Conservation (phyloP, 2,329 filamentous ascomycete species). For the Chaetomiaceae sp. region DNA sequence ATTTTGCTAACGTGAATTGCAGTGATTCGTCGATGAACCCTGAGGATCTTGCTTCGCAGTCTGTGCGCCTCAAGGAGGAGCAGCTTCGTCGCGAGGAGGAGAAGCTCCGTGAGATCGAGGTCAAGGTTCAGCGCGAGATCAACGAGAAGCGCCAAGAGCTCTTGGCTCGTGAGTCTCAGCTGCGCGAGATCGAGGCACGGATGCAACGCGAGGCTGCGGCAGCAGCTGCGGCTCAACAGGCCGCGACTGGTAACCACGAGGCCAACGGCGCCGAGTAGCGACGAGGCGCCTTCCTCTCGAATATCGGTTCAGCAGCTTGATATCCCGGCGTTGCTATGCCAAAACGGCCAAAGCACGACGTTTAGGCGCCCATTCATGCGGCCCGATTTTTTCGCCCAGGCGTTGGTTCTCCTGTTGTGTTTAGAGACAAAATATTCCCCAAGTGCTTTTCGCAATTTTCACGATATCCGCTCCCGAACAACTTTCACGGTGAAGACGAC, state of each 20-base stretch:
- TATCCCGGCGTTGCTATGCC: conserved; percentile 25
- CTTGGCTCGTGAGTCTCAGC: conserved; percentile 92
- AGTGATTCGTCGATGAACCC: conserved; percentile 93
- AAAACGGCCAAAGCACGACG: conserved; percentile 20
- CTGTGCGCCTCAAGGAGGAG: conserved; percentile 98
- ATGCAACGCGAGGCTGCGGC: conserved; percentile 70
- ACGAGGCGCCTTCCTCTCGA: not conserved
- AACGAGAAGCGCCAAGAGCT: conserved; percentile 99
- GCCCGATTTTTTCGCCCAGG: conserved; percentile 46
- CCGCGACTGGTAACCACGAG: conserved; percentile 35
- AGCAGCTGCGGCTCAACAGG: conserved; percentile 37
- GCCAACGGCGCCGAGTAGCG: conserved; percentile 49
- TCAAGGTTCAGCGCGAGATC: conserved; percentile 99
- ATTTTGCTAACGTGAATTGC: conserved; percentile 31
- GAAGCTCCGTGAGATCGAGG: conserved; percentile 98
- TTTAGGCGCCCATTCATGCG: conserved; percentile 35
- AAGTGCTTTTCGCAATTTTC: conserved; percentile 37
- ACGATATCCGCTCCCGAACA: conserved; percentile 27
- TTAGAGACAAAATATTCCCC: conserved; percentile 44
- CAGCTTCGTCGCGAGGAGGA: conserved; percentile 98
- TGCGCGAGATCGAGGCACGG: conserved; percentile 96
- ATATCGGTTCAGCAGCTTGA: conserved; percentile 22
- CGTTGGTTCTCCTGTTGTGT: conserved; percentile 45
- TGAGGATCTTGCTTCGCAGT: conserved; percentile 93
- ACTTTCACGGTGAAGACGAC: conserved; percentile 25